Evolutionary conservation across 306 rosid genomes (phyloP), one percentile per base, ranked within the genome.

Genomic region (Chamaecrista fasciculata): DNA sequence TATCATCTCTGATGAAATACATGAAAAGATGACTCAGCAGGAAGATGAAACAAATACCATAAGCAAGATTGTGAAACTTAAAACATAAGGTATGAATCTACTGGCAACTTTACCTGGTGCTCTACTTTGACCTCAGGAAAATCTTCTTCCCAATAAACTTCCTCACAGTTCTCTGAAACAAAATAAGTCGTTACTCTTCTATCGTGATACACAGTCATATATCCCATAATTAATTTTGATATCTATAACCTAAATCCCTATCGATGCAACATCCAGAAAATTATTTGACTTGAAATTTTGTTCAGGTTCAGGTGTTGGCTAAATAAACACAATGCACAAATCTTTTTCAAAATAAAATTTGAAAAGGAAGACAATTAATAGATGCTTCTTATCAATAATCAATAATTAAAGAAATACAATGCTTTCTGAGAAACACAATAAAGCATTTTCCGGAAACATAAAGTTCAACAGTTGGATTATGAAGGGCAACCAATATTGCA

Each of bases 91-190:
- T 56, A 70, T 23, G 36, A 6, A 20, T 39, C 56, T 48, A 23
- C 40, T 44, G 16, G 31, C 53, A 73, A 66, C 28, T 67, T 66
- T 83, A 93, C 97, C 96, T 93, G 98, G 78, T 88, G 89, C 70
- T 90, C 91, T 73, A 93, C 87, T 69, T 80, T 87, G 67, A 88
- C 96, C 80, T 93, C 98, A 33, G 89, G 86, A 77, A 86, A 88
- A 28, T 93, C 98, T 79, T 93, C 97, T 78, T 82, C 88, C 49
- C 33, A 58, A 8, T 66, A 78, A 68, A 70, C 72, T 61, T 88
- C 96, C 66, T 70, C 81, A 34, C 82, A 76, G 31, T 75, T 83
- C 71, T 82, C 98, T 93, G 97, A 79, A 62, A 81, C 56, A 77
- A 50, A 26, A 78, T 70, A 51, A 51, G 21, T 33, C 24, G 39